Evolutionary conservation across 306 rosid species (phyloP), one percentile per base, ranked within the genome.

Genomic region (Mimosa bimucronata): DNA sequence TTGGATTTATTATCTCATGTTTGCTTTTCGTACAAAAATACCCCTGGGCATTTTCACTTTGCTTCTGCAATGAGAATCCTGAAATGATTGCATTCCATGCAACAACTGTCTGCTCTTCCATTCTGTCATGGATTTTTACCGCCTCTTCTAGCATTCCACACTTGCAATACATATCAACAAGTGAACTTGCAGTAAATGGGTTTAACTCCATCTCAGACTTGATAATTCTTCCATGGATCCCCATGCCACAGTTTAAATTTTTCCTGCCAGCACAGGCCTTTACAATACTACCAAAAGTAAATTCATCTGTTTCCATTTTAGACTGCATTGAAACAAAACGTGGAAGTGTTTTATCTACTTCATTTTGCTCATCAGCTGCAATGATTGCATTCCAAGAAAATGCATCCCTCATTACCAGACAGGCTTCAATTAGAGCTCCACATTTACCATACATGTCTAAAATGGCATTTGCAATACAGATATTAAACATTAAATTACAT

Each of bases 401-500:
- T 48, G 55, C 55, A 48, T 48, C 55, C 55, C 55, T 48, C 55
- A 48, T 48, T 48, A 48, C n/a, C 55, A 48, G 55, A 48, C 6
- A 48, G 7, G 55, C 55, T 48, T 48, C 55, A 48, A 7, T 48
- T 16, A 48, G 55, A 79, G 82, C 79, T 78, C 92, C 87, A 45
- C 92, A 94, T 83, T 94, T 94, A 7, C 94, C 97, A 86, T 92
- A 90, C 97, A 94, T 92, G 85, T 92, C 97, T 79, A 92, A 80
- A 77, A 89, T 80, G 46, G 97, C 55, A 48, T 48, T 48, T 48
- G 55, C 55, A 48, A 48, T 19, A 48, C 55, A 48, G 55, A 48
- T 48, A 48, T 48, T 48, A 48, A 48, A 48, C 55, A 48, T 16
- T 48, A 48, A 48, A 48, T 48, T 16, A 16, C 55, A 14, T 48